phyloP scores from a whole-genome alignment of 2,329 filamentous ascomycete species.

The Hortaea werneckii region DNA sequence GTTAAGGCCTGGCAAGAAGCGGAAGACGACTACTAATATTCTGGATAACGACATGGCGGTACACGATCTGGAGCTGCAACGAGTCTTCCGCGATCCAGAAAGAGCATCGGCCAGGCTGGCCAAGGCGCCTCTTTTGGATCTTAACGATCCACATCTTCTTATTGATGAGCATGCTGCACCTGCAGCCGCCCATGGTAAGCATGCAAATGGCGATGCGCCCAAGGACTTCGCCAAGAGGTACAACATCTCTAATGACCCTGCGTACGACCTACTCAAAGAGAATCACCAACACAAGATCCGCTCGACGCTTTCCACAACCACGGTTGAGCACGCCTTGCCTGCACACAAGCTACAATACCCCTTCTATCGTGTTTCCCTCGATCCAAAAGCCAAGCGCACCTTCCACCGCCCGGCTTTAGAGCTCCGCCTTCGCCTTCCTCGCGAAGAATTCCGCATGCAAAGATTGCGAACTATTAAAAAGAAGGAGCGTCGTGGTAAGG shows the following conservation, averaged over 20 bases:
- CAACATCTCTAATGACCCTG: slow-evolving; percentile 92
- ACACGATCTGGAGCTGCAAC: slow-evolving; percentile 11
- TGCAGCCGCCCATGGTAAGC: slow-evolving; percentile 47
- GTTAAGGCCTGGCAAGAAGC: slow-evolving; percentile 51
- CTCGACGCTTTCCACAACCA: slow-evolving; percentile 79
- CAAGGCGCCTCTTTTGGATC: slow-evolving; percentile 71
- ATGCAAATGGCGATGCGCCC: slow-evolving; percentile 53
- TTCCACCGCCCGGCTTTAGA: slow-evolving; percentile 75
- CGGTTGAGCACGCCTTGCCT: slow-evolving; percentile 90
- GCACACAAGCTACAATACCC: slow-evolving; percentile 87
- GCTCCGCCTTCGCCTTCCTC: slow-evolving; percentile 48
- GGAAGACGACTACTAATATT: slow-evolving; percentile 38
- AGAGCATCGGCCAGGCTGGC: slow-evolving; percentile 60
- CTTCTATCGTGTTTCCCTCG: slow-evolving; percentile 83
- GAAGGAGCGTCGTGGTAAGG: slow-evolving; percentile 71
- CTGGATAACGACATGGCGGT: slow-evolving; percentile 10
- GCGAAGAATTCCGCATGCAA: slow-evolving; percentile 61
- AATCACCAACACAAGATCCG: slow-evolving; percentile 95
- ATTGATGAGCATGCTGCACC: slow-evolving; percentile 64
- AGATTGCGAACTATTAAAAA: slow-evolving; percentile 65
- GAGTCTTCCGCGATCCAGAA: slow-evolving; percentile 70
- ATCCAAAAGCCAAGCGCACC: slow-evolving; percentile 60
- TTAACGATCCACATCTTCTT: slow-evolving; percentile 79
- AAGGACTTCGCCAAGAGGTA: slow-evolving; percentile 72
- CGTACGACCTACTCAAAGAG: slow-evolving; percentile 90